Conservation (phyloP, 768 basidiomycete species). For the Boletus pseudopeckii region DNA sequence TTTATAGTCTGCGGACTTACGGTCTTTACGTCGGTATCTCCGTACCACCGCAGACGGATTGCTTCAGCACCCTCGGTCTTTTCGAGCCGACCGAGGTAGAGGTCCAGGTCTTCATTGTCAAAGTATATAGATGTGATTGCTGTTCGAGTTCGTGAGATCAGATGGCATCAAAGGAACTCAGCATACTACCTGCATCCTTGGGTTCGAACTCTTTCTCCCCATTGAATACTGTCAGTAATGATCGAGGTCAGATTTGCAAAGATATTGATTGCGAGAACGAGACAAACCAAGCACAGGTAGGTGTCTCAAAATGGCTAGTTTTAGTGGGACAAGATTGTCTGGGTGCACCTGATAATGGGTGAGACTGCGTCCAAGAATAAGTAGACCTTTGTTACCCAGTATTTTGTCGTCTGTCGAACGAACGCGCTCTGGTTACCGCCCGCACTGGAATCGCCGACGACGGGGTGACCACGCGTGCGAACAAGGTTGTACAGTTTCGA, state of each 20-base stretch:
- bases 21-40: conserved; percentile 76
- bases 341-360: conserved; percentile 60
- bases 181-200: conserved; percentile 66
- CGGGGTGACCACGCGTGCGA: conserved; percentile 91
- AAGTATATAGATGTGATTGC: conserved; percentile 98
- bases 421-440: conserved; percentile 97
- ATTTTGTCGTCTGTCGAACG: conserved; percentile 98
- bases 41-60: conserved; percentile 95
- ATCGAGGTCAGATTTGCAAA: conserved; percentile 4
- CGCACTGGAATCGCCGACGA: conserved; percentile 89
- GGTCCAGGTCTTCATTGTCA: conserved; percentile 91
- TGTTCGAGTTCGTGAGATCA: conserved; percentile 23
- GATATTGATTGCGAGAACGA: not conserved
- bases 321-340: conserved; percentile 91
- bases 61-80: conserved; percentile 99
- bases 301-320: conserved; percentile 88
- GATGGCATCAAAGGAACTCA: not conserved
- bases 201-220: conserved; percentile 87
- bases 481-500: conserved; percentile 95
- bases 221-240: conserved; percentile 69
- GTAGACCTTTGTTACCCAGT: conserved; percentile 69
- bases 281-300: conserved; percentile 86
- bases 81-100: conserved; percentile 94
- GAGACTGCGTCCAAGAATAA: not conserved
- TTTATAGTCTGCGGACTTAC: conserved; percentile 39